These are phyloP conservation scores for Suhomyces anneliseae DNA, from an alignment of 1,139 yeast species.

Conservation along the genomic window DNA sequence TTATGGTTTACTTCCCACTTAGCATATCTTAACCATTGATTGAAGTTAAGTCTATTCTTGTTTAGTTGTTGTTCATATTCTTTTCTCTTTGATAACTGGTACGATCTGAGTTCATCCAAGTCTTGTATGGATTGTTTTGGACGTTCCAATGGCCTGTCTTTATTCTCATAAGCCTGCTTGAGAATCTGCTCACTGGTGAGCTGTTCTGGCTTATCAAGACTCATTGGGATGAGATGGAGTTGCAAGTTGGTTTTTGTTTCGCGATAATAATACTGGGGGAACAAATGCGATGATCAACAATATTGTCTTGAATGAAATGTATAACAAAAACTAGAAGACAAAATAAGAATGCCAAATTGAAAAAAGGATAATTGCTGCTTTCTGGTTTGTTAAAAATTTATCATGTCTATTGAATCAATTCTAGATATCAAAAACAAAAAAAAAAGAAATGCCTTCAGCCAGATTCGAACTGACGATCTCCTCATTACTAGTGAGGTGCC, in stretches of 20 bases:
- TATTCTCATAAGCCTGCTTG: slow-evolving; percentile 35
- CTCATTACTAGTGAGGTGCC: slow-evolving; percentile 92
- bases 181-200: slow-evolving; percentile 42
- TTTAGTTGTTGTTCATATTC: slow-evolving; percentile 87
- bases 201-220: slow-evolving; percentile 7
- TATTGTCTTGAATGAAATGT: too few species aligned
- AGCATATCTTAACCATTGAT: slow-evolving; percentile 94
- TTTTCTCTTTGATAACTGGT: slow-evolving; percentile 71
- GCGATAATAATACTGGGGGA: background rate
- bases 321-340: too few species aligned
- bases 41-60: slow-evolving; percentile 74
- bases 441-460: slow-evolving; percentile 58
- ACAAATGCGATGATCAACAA: background rate
- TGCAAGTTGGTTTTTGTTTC: background rate
- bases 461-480: slow-evolving; percentile 89
- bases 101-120: slow-evolving; percentile 74
- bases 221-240: slow-evolving; percentile 5
- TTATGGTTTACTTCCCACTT: slow-evolving; percentile 78
- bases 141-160: slow-evolving; percentile 37
- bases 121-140: slow-evolving; percentile 64
- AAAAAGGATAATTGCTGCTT: too few species aligned
- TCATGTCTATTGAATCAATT: too few species aligned
- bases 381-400: too few species aligned
- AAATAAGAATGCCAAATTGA: too few species aligned
- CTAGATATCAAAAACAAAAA: too few species aligned